Conservation (phyloP, 2,329 filamentous ascomycete genomes). For the Sporothrix schenckii region DNA sequence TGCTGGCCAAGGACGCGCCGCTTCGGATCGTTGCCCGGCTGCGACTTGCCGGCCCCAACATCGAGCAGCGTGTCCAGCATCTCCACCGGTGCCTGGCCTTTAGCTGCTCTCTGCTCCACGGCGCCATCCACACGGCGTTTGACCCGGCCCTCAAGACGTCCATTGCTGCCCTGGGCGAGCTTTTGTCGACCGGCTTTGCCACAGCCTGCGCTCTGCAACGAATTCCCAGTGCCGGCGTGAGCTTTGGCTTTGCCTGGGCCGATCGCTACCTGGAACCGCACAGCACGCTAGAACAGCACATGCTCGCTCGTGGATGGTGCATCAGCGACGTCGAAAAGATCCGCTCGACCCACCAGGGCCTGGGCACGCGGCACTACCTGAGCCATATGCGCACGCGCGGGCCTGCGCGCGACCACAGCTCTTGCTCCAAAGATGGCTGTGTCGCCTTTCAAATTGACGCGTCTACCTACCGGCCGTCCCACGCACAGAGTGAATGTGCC, state of each 20-base stretch:
- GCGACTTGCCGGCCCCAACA: slow-evolving; percentile 24
- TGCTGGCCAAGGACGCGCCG: background rate
- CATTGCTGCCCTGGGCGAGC: slow-evolving; percentile 40
- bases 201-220: slow-evolving; percentile 16
- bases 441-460: slow-evolving; percentile 42
- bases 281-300: slow-evolving; percentile 37
- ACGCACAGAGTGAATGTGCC: slow-evolving; percentile 36
- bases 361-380: slow-evolving; percentile 39
- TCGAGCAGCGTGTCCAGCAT: slow-evolving; percentile 33
- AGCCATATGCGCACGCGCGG: slow-evolving; percentile 36
- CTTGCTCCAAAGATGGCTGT: slow-evolving; percentile 40
- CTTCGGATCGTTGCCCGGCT: slow-evolving; percentile 33
- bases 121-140: slow-evolving; percentile 34
- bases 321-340: slow-evolving; percentile 42
- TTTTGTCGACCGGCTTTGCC: slow-evolving; percentile 35
- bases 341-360: slow-evolving; percentile 36
- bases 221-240: slow-evolving; percentile 4
- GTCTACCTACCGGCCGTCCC: slow-evolving; percentile 37
- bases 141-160: slow-evolving; percentile 39
- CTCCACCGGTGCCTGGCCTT: slow-evolving; percentile 37
- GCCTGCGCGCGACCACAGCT: slow-evolving; percentile 36
- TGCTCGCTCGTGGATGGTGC: slow-evolving; percentile 43
- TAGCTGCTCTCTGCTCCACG: slow-evolving; percentile 34
- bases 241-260: slow-evolving; percentile 33
- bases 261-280: slow-evolving; percentile 35